These are phyloP conservation scores for Plectosphaerella cucumerina DNA, from an alignment of 2,329 filamentous ascomycete genomes.

Conservation along the genomic window DNA sequence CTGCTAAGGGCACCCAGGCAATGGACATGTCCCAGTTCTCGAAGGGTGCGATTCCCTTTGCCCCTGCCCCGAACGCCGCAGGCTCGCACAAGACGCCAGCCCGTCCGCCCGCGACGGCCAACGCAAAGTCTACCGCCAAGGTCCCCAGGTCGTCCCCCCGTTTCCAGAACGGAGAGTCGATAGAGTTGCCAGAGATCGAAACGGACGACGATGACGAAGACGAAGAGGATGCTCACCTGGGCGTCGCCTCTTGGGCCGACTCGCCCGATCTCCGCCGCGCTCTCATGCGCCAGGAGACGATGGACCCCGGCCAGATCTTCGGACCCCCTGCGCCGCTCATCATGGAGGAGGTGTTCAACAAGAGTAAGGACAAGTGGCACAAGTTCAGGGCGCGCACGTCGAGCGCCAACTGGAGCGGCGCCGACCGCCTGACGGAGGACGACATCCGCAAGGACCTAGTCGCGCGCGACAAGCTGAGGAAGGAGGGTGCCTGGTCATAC, in stretches of 20 bases:
- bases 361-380: slow-evolving; percentile 79
- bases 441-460: slow-evolving; percentile 79
- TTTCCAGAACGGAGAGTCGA: slow-evolving; percentile 84
- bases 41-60: slow-evolving; percentile 86
- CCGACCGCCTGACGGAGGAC: slow-evolving; percentile 80
- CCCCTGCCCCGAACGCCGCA: slow-evolving; percentile 58
- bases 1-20: slow-evolving; percentile 61
- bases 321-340: slow-evolving; percentile 82
- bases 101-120: slow-evolving; percentile 41
- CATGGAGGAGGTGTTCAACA: slow-evolving; percentile 95
- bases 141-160: slow-evolving; percentile 68
- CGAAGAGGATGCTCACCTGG: slow-evolving; percentile 45
- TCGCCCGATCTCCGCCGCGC: slow-evolving; percentile 75
- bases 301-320: slow-evolving; percentile 83
- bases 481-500: slow-evolving; percentile 84
- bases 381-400: slow-evolving; percentile 89
- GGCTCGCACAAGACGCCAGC: slow-evolving; percentile 64
- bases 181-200: slow-evolving; percentile 90
- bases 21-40: slow-evolving; percentile 84
- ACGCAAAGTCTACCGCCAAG: slow-evolving; percentile 47
- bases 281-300: slow-evolving; percentile 75
- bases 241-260: slow-evolving; percentile 79
- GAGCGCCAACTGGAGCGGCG: slow-evolving; percentile 87
- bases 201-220: slow-evolving; percentile 84
- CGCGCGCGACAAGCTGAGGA: slow-evolving; percentile 71